These are phyloP conservation scores for Fusarium agapanthi DNA, from an alignment of 2,329 filamentous ascomycete genomes.

Conservation along the genomic window DNA sequence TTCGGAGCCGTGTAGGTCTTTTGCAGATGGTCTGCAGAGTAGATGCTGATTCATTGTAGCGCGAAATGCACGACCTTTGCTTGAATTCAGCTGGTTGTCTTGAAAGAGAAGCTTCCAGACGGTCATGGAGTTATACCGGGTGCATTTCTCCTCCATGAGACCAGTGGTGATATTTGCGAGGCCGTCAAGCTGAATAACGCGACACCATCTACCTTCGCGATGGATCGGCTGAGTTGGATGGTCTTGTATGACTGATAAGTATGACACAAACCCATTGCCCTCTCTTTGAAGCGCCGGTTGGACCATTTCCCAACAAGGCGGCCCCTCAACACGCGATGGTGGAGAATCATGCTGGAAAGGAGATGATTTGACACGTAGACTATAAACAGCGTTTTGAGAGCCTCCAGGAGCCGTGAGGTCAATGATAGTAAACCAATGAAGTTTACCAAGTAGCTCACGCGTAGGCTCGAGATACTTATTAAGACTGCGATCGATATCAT, in stretches of 20 bases:
- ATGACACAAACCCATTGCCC: background rate
- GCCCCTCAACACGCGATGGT: background rate
- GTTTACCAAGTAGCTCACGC: background rate
- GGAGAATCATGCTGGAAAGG: background rate
- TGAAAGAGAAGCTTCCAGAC: background rate
- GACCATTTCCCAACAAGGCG: background rate
- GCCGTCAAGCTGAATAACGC: background rate
- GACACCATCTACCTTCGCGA: background rate
- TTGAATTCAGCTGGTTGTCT: background rate
- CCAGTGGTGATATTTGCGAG: background rate
- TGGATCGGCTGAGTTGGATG: background rate
- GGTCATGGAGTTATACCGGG: background rate
- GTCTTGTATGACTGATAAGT: background rate
- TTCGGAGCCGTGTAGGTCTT: background rate
- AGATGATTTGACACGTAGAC: fast-evolving
- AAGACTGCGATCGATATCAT: background rate
- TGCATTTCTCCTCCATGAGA: background rate
- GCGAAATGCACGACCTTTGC: background rate
- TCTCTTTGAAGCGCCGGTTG: background rate
- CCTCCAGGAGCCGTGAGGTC: background rate
- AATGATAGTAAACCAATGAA: background rate
- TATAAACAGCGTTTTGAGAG: background rate
- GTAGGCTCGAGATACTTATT: background rate
- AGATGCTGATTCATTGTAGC: background rate
- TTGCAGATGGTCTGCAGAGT: background rate